Evolutionary conservation across 1,284 basidiomycete genomes (phyloP).

Genomic region (Cutaneotrichosporon spelunceum): DNA sequence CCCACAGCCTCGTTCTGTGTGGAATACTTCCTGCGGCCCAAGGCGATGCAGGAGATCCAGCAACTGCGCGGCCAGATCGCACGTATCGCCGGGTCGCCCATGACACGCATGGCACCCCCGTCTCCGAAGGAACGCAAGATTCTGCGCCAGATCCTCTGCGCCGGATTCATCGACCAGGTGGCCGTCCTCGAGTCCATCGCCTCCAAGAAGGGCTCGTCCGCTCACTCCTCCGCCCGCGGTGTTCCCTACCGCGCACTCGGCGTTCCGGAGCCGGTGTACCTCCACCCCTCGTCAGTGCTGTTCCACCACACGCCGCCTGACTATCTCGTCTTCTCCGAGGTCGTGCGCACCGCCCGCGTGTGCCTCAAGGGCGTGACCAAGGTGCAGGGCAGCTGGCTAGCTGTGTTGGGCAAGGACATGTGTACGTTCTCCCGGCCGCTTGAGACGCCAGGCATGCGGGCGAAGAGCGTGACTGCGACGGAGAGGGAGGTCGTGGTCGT

Average conservation of each 20-base stretch:
- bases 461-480: constrained; percentile 33
- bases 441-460: constrained; percentile 57
- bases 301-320: constrained; percentile 73
- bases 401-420: constrained; percentile 70
- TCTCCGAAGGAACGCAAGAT: constrained; percentile 77
- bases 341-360: constrained; percentile 67
- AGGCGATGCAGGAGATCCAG: constrained; percentile 99
- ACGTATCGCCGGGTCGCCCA: constrained; percentile 67
- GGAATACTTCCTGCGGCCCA: constrained; percentile 85
- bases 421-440: constrained; percentile 86
- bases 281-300: constrained; percentile 84
- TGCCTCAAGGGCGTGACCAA: constrained; percentile 85
- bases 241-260: constrained; percentile 83
- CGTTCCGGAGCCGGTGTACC: constrained; percentile 80
- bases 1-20: constrained; percentile 76
- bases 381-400: constrained; percentile 86
- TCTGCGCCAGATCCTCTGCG: constrained; percentile 79
- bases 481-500: constrained; percentile 59
- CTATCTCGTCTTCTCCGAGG: constrained; percentile 80
- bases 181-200: constrained; percentile 86
- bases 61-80: constrained; percentile 90
- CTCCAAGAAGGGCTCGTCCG: constrained; percentile 56
- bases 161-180: constrained; percentile 93
- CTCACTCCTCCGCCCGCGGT: constrained; percentile 71
- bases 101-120: constrained; percentile 54